Evolutionary conservation across 805 yeast genomes (phyloP).

Genomic region (Kluyveromyces nonfermentans): DNA sequence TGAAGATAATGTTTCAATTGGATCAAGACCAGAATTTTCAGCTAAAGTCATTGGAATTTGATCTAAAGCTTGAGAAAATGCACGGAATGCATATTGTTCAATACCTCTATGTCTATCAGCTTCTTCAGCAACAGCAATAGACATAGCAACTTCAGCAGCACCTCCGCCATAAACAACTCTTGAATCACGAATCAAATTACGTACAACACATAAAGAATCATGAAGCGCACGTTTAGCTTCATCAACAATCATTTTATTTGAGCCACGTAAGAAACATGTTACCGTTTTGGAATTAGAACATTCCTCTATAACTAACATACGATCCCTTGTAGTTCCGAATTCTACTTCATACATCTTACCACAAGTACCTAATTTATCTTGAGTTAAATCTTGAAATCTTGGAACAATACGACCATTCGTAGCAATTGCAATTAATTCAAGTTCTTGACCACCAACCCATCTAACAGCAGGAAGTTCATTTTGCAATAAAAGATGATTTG

Average conservation of each 20-base stretch:
- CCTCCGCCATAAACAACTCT: constrained; percentile 99
- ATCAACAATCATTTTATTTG: constrained; percentile 95
- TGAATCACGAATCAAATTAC: constrained; percentile 85
- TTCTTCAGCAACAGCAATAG: constrained; percentile 80
- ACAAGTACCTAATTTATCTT: constrained; percentile 80
- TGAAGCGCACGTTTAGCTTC: constrained; percentile 95
- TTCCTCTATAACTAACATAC: constrained; percentile 91
- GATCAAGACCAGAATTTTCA: constrained; percentile 91
- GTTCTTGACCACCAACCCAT: constrained; percentile 98
- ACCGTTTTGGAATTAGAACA: constrained; percentile 82
- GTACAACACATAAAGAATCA: constrained; percentile 93
- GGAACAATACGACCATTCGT: constrained; percentile 97
- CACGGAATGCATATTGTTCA: constrained; percentile 96
- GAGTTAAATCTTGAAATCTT: constrained; percentile 81
- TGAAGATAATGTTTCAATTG: constrained; percentile 79
- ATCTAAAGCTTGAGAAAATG: constrained; percentile 86
- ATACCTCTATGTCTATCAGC: constrained; percentile 92
- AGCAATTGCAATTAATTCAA: constrained; percentile 93
- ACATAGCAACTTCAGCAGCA: constrained; percentile 92
- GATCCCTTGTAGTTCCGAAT: constrained; percentile 93
- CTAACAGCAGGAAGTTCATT: constrained; percentile 91
- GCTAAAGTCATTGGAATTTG: constrained; percentile 90
- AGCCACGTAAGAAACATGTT: constrained; percentile 88
- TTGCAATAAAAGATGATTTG: constrained; percentile 82
- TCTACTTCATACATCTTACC: constrained; percentile 79